Base-by-base conservation (phyloP, 352 stramenopile genomes). In the Pythium vanterpoolii region DNA sequence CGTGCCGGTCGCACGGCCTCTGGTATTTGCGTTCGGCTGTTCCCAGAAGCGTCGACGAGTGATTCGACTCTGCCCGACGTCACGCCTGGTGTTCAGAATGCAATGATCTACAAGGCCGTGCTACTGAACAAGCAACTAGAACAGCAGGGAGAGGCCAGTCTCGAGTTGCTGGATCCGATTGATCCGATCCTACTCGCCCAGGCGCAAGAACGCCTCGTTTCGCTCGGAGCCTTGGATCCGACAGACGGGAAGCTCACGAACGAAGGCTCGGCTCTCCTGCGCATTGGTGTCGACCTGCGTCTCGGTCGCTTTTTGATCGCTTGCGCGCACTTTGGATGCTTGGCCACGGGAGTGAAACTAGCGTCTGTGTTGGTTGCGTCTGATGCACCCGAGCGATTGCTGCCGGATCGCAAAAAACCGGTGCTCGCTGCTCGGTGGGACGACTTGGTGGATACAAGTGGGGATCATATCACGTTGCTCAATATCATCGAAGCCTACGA, bases 31-130 rank as follows among this genome's bases (percentile, higher is more conserved):
- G 31, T 72, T 27, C 60, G 64, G 23, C 34, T 72, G 11, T 72
- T 46, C 23, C 30, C 52, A 7, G 60, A 66, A 24, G 23, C 49
- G 16, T 56, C 18, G 18, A 33, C 42, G 23, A 44, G 19, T 8
- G 56, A 58, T 6, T 19, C 39, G 27, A 59, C 53, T 44, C 57
- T 42, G 24, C 33, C 30, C 9, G 38, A 39, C 5, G 24, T 46
- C 8, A 42, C 30, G 8, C 64, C 58, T n/a, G 60, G 18, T 13
- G 55, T 64, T 10, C 45, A 62, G 19, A 60, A 61, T 23, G 16
- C 59, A 18, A 68, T 68, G 53, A 72, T 72, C 38, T 68, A 72
- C 64, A 72, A 71, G 28, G 59, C 50, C n/a, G 60, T 72, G 1
- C 34, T 72, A 6, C 36, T 72, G 6, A 52, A 65, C 43, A 71